Evolutionary conservation across 225 moss, liverwort and hornwort species (phyloP).

Genomic region (Polytrichum commune): DNA sequence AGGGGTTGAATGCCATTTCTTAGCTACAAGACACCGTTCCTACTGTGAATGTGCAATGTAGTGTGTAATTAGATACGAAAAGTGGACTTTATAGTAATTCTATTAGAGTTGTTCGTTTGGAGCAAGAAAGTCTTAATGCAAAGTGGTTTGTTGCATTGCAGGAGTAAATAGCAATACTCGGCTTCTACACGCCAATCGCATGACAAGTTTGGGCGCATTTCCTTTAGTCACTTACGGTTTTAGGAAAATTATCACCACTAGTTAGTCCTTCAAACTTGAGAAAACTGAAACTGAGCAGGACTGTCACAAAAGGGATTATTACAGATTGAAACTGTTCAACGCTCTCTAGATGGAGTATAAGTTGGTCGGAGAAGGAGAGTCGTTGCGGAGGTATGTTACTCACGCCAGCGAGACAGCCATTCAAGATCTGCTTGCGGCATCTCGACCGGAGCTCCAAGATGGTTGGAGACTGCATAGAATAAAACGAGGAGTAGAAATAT

Average conservation of each 20-base stretch:
- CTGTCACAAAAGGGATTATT: not conserved
- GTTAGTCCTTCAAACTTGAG: too few species aligned
- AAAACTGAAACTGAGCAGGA: not conserved
- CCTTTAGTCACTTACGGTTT: too few species aligned
- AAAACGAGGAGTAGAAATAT: slow-evolving; percentile 58
- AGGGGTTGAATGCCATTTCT: slow-evolving; percentile 1
- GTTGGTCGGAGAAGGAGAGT: slow-evolving; percentile 35
- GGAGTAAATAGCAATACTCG: not conserved
- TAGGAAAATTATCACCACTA: too few species aligned
- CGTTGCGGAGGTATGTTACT: slow-evolving; percentile 51
- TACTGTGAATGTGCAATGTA: not conserved
- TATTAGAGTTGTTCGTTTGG: too few species aligned
- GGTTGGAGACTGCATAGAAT: slow-evolving; percentile 58
- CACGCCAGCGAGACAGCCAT: slow-evolving; percentile 57
- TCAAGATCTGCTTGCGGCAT: slow-evolving; percentile 55
- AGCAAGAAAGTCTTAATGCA: not conserved
- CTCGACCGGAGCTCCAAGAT: slow-evolving; percentile 48
- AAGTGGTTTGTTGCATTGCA: not conserved
- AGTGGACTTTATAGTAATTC: too few species aligned
- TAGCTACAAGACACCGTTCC: not conserved
- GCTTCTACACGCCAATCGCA: too few species aligned
- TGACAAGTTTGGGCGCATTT: too few species aligned
- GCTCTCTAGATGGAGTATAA: slow-evolving; percentile 8
- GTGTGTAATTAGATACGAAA: too few species aligned
- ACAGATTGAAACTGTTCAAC: not conserved